Evolutionary conservation across 202 grass and related monocot genomes (phyloP).

Genomic region (Hordeum pubiflorum): DNA sequence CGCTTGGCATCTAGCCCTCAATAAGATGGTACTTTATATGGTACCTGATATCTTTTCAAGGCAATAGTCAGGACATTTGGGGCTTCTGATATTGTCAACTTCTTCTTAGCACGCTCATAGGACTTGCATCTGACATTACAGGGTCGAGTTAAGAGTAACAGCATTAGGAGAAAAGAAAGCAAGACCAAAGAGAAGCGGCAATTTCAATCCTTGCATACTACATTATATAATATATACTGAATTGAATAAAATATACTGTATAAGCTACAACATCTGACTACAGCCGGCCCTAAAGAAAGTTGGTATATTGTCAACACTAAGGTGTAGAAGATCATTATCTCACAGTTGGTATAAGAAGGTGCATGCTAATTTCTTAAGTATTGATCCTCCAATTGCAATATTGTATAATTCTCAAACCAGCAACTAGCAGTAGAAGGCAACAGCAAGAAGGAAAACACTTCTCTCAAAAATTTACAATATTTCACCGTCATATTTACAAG

Average conservation of each 20-base stretch:
- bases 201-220: background rate
- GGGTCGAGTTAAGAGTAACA: background rate
- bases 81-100: conserved; percentile 85
- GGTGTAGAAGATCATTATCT: too few species aligned
- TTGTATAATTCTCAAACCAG: background rate
- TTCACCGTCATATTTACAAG: background rate
- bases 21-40: background rate
- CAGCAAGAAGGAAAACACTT: background rate
- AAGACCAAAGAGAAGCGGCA: background rate
- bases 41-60: conserved; percentile 94
- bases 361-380: background rate
- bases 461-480: background rate
- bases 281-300: background rate
- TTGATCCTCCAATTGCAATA: background rate
- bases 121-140: conserved; percentile 72
- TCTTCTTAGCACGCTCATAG: conserved; percentile 90
- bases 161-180: background rate
- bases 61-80: conserved; percentile 95
- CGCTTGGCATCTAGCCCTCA: background rate
- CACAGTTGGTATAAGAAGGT: background rate
- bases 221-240: background rate
- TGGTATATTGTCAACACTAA: background rate
- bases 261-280: too few species aligned
- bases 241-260: background rate
- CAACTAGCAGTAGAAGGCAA: background rate